These are phyloP conservation scores for Aquilaria malaccensis DNA, from an alignment of 345 rosid genomes.

Conservation along the genomic window DNA sequence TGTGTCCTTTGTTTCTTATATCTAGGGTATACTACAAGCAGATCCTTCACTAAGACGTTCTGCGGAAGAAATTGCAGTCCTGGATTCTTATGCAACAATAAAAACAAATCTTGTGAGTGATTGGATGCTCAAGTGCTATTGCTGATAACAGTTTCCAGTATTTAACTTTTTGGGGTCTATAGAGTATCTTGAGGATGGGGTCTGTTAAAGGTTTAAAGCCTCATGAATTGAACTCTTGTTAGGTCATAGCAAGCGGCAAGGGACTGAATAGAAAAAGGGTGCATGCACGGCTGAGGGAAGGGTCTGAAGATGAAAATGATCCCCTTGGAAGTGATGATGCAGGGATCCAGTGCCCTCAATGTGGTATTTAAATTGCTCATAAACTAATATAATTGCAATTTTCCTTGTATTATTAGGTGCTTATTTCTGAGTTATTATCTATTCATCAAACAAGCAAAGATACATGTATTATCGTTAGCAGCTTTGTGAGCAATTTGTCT, in stretches of 20 bases:
- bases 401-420: too few species aligned
- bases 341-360: slow-evolving; percentile 61
- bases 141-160: background rate
- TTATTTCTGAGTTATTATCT: too few species aligned
- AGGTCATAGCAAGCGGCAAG: slow-evolving; percentile 61
- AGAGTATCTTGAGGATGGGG: too few species aligned
- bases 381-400: background rate
- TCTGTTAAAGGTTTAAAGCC: background rate
- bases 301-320: slow-evolving; percentile 4
- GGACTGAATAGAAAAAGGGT: slow-evolving; percentile 36
- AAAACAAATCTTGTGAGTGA: slow-evolving; percentile 71
- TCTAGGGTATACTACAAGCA: slow-evolving; percentile 59
- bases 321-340: slow-evolving; percentile 28
- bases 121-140: background rate
- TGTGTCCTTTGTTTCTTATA: slow-evolving; percentile 10
- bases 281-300: slow-evolving; percentile 15
- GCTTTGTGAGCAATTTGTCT: too few species aligned
- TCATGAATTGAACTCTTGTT: slow-evolving; percentile 10
- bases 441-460: too few species aligned
- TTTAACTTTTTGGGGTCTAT: too few species aligned
- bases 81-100: slow-evolving; percentile 64
- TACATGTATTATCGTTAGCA: too few species aligned
- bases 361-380: slow-evolving; percentile 46
- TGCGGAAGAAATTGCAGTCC: slow-evolving; percentile 56
- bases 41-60: slow-evolving; percentile 62